Base-by-base conservation (phyloP, 225 moss, liverwort and hornwort genomes). In the Physcomitrellopsis africana region DNA sequence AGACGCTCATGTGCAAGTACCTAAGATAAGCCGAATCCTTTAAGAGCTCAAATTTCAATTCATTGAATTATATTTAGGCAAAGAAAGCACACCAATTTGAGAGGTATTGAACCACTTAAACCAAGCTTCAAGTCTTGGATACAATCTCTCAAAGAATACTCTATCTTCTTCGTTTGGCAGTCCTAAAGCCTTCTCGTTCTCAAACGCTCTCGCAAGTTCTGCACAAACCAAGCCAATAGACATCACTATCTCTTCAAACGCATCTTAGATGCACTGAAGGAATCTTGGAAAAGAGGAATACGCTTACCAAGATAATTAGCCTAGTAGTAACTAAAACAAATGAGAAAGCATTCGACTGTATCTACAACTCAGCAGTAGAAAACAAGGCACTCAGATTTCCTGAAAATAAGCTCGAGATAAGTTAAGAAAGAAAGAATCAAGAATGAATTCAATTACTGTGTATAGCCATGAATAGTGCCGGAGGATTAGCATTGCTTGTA, bases 81-180 rank as follows among this genome's bases (percentile, higher is more conserved):
- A 55, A 24, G 58, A 55, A 45, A 12, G 77, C 90, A 67, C 64
- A 95, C 95, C 99, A 19, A 58, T 90, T 85, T 99, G 99, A 23
- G 99, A 93, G 27, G 93, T 99, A 76, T 99, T 99, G 80, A 99
- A 99, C 99, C 99, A 99, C 70, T 86, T 87, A 84, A 99, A 99
- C 99, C 99, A 99, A 69, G 90, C 89, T 82, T 90, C 85, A 72
- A 99, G 90, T 79, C 99, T 87, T 41, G 99, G 94, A 66, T 86
- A 95, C 29, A 92, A 81, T 62, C 90, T 90, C 84, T 89, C 90
- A 59, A 99, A 88, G 65, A 90, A 99, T 42, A 78, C 85, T 64
- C 84, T 64, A 61, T 93, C 94, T 53, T 91, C 99, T 84, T 87
- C 85, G 52, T 89, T 92, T 11, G 74, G 24, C 64, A 77, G 69